Evolutionary conservation across 169 alveolate species (phyloP).

Genomic region (Theileria parva): DNA sequence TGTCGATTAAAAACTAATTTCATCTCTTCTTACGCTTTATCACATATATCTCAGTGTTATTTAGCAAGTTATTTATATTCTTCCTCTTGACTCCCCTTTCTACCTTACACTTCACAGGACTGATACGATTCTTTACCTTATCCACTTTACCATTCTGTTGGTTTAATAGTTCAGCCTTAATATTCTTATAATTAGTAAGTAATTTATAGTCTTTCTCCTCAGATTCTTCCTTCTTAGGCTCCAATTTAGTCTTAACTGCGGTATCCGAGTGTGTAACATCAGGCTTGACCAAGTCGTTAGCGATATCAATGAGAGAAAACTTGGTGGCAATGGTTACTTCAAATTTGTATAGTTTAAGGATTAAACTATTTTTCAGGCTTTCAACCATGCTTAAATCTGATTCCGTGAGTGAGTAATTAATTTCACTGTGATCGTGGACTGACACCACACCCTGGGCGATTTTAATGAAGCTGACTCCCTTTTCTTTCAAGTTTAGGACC

Average conservation of each 20-base stretch:
- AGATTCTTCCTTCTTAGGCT: neutral
- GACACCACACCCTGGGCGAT: constrained; percentile 17
- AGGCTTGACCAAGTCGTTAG: neutral
- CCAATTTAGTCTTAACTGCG: neutral
- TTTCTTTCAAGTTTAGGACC: neutral
- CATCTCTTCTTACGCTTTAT: constrained; percentile 14
- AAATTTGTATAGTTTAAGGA: neutral
- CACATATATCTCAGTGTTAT: constrained; percentile 12
- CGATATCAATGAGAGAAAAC: too few relatives aligned
- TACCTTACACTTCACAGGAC: neutral
- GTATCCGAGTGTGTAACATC: neutral
- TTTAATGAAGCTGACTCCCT: constrained; percentile 11
- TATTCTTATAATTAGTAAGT: too few relatives aligned
- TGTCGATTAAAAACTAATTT: constrained; percentile 20
- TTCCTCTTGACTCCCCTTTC: neutral
- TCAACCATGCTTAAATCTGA: neutral
- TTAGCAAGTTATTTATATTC: constrained; percentile 10
- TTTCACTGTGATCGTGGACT: constrained; percentile 4
- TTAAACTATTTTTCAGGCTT: neutral
- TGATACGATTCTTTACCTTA: too few relatives aligned
- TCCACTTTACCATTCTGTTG: too few relatives aligned
- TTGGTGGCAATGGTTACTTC: too few relatives aligned
- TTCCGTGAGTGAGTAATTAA: constrained; percentile 3
- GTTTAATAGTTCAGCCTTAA: too few relatives aligned
- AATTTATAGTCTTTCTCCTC: too few relatives aligned